A percentile compares a stretch with the other conserved stretches of the same genome.
Evolutionary conservation across 768 basidiomycete species (phyloP).

Genomic region (Rhodosporidiobolus sp.): DNA sequence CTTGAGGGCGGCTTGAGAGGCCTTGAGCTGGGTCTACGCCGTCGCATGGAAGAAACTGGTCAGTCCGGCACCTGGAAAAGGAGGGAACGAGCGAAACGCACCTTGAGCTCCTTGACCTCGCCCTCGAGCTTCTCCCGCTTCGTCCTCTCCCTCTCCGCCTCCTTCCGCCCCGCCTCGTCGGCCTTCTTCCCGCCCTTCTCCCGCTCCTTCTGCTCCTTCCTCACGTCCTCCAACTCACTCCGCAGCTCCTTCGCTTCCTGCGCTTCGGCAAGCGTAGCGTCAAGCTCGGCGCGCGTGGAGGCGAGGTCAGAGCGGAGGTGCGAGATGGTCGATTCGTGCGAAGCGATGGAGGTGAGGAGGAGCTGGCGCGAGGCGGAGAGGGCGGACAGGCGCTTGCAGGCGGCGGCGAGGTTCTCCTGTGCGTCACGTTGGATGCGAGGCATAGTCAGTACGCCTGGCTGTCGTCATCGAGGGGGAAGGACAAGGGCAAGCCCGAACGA

Average conservation of each 20-base stretch:
- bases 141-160: slow-evolving; percentile 19
- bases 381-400: background rate
- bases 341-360: slow-evolving; percentile 28
- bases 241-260: background rate
- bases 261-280: background rate
- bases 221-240: background rate
- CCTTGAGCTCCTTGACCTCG: slow-evolving; percentile 38
- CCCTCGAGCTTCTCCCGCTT: slow-evolving; percentile 10
- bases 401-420: slow-evolving; percentile 1
- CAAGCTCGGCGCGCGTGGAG: background rate
- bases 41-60: background rate
- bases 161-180: background rate
- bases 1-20: slow-evolving; percentile 14
- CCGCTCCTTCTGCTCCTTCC: background rate
- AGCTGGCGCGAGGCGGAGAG: slow-evolving; percentile 17
- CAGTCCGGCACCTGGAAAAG: background rate
- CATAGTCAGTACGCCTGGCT: no score
- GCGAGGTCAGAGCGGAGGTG: slow-evolving; percentile 26
- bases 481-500: background rate
- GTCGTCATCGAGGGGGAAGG: background rate
- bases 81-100: background rate
- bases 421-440: no score
- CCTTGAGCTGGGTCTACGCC: slow-evolving; percentile 29
- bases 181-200: slow-evolving; percentile 14
- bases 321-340: slow-evolving; percentile 17